Base-by-base conservation (phyloP, 495 filamentous ascomycete species). In the Cairneyella variabilis region DNA sequence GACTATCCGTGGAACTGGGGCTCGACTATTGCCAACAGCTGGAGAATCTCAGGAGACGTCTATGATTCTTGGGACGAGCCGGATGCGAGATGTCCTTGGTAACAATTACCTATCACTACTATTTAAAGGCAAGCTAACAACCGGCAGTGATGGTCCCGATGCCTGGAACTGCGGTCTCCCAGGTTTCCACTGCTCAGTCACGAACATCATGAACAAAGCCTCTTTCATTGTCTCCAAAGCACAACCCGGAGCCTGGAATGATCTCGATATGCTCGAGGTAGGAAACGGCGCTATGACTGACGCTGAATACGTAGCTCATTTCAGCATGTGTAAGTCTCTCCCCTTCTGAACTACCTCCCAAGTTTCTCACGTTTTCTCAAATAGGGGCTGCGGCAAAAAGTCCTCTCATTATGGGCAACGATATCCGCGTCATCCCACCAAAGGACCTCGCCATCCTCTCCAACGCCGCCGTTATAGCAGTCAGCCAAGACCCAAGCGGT, bases 221-320 rank as follows among this genome's bases (percentile, higher is more conserved):
- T 66, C 69, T 27, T 83, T 80, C 62, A 63, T 74, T 36, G 58
- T 76, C 39, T 71, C 76, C 52, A 70, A 74, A 37, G 76, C 69
- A 25, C 67, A 75, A 22, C 82, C 80, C 59, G 79, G 73, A 61
- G 79, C 73, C 30, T 72, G 74, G 56, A 79, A 82, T 8, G 84
- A 88, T 57, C 68, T 79, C 3, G 85, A 89, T 59, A 86, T 86
- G 84, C 73, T 88, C 0, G 85, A 88, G 57, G 72, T 88, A 26
- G 83, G 84, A 8, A 86, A 85, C 57, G 79, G 76, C 5, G 68
- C 71, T 3, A 66, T 87, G 39, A 82, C 73, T 3, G 51, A 72
- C 1, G 71, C 63, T 2, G 69, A 76, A 64, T 56, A 61, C 23
- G 62, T 70, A 21, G 59, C 67, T 8, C 74, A 79, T 58, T 73